Percentiles rank a stretch among this genome's conserved stretches.
These are phyloP conservation scores for Geranium brycei DNA, from an alignment of 345 rosid genomes.

Conservation along the genomic window DNA sequence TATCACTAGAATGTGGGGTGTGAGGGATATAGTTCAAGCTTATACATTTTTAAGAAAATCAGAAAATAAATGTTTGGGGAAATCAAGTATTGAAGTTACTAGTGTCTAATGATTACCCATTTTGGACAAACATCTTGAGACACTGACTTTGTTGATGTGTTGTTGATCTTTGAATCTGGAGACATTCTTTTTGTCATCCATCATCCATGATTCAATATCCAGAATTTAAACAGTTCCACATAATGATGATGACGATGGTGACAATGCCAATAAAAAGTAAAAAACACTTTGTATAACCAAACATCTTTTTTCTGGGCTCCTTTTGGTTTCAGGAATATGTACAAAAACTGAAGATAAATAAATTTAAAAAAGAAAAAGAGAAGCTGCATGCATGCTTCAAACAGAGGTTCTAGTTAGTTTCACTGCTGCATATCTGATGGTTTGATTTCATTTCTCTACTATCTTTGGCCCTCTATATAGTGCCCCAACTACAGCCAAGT, in stretches of 20 bases:
- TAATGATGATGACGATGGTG: neutral
- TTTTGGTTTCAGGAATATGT: slow-evolving; percentile 7
- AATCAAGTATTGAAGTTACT: too few species aligned
- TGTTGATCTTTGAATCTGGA: too few species aligned
- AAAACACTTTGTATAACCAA: neutral
- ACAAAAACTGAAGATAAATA: slow-evolving; percentile 28
- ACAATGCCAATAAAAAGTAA: neutral
- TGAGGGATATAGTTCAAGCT: too few species aligned
- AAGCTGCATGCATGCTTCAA: slow-evolving; percentile 4
- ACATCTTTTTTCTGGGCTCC: neutral
- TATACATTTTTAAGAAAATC: too few species aligned
- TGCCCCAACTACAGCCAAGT: slow-evolving; percentile 33
- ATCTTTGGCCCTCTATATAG: slow-evolving; percentile 44
- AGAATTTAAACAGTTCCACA: neutral
- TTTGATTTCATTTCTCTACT: slow-evolving; percentile 19
- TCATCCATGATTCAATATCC: too few species aligned
- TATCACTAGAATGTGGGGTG: too few species aligned
- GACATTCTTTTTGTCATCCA: too few species aligned
- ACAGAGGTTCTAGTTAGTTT: neutral
- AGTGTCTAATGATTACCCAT: too few species aligned
- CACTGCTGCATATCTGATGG: neutral
- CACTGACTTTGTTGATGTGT: too few species aligned
- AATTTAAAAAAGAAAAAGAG: neutral
- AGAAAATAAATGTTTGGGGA: too few species aligned
- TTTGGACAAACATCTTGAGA: too few species aligned